A percentile compares a stretch with the other conserved stretches of the same genome.
Evolutionary conservation across 805 yeast genomes (phyloP).

Genomic region (Kregervanrija pseudodelftensis): DNA sequence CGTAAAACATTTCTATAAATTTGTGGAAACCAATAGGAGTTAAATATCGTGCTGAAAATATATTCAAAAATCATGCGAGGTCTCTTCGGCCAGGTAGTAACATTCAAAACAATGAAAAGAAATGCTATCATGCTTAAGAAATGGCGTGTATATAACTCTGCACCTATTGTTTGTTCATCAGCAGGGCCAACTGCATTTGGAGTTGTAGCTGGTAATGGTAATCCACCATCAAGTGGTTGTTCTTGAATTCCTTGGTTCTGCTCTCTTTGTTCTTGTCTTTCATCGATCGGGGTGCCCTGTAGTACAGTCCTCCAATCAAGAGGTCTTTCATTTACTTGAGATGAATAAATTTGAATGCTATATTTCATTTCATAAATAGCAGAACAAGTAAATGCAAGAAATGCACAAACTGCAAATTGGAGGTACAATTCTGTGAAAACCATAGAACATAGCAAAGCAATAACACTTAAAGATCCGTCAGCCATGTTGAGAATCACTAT

Average conservation of each 20-base stretch:
- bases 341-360: constrained; percentile 54
- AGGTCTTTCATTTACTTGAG: constrained; percentile 67
- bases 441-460: constrained; percentile 53
- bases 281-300: constrained; percentile 49
- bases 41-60: constrained; percentile 40
- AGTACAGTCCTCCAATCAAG: constrained; percentile 60
- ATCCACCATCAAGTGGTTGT: constrained; percentile 8
- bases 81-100: constrained; percentile 55
- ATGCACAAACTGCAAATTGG: constrained; percentile 62
- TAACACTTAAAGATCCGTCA: constrained; percentile 64
- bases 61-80: constrained; percentile 54
- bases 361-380: constrained; percentile 72
- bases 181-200: constrained; percentile 23
- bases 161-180: constrained; percentile 50
- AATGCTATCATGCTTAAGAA: constrained; percentile 47
- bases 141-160: constrained; percentile 51
- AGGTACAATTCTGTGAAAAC: constrained; percentile 51
- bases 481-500: constrained; percentile 54
- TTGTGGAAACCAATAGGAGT: constrained; percentile 87
- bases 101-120: constrained; percentile 50
- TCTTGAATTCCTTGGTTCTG: constrained; percentile 9
- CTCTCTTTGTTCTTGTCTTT: constrained; percentile 13
- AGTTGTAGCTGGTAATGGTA: constrained; percentile 16
- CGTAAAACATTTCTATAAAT: constrained; percentile 67
- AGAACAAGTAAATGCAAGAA: constrained; percentile 61